Evolutionary conservation across 2,329 filamentous ascomycete species (phyloP).

Genomic region (Exophiala sideris): DNA sequence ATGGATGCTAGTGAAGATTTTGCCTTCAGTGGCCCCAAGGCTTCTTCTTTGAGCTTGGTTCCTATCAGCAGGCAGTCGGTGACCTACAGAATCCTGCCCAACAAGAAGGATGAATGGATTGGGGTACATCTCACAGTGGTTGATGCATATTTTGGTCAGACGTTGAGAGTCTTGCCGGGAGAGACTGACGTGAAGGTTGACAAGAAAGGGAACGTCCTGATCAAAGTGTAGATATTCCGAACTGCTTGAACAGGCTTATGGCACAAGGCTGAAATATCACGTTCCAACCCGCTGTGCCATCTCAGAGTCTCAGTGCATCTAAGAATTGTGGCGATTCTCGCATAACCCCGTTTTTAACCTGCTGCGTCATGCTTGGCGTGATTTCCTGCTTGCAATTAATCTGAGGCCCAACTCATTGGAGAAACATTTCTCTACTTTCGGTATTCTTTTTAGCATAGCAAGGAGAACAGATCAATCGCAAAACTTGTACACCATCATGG

Average conservation of each 20-base stretch:
- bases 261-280: neutral
- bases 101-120: constrained; percentile 59
- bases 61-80: constrained; percentile 73
- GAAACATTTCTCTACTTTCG: no score
- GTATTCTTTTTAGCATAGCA: neutral
- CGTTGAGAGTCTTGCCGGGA: constrained; percentile 74
- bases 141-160: constrained; percentile 92
- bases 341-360: no score
- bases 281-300: neutral
- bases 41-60: constrained; percentile 73
- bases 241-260: neutral
- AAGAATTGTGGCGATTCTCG: no score
- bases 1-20: constrained; percentile 95
- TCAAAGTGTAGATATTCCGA: constrained; percentile 13
- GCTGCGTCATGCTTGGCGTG: constrained; percentile 2
- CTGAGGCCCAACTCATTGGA: no score
- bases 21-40: constrained; percentile 86
- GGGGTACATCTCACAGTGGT: constrained; percentile 71
- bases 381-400: no score
- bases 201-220: constrained; percentile 41
- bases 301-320: no score
- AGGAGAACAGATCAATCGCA: neutral
- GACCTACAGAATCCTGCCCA: constrained; percentile 70
- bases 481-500: constrained; percentile 8
- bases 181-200: constrained; percentile 59